Base-by-base conservation (phyloP, 495 filamentous ascomycete species). In the Lophiostoma macrostomum region DNA sequence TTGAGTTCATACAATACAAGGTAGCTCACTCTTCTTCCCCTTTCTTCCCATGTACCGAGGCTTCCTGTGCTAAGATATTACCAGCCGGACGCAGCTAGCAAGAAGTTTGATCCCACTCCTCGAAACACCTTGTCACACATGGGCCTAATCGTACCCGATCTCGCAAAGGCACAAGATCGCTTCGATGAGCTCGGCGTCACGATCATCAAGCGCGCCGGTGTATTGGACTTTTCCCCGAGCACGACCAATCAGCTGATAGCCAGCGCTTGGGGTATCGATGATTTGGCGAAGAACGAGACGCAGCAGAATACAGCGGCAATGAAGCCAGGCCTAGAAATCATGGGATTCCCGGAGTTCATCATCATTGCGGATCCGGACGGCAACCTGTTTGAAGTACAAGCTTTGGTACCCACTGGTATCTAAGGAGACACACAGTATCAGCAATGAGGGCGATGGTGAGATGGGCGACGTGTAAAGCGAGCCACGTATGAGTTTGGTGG, bases 331-430 rank as follows among this genome's bases (percentile, higher is more conserved):
- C 37, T 60, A 23, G 44, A 39, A n/a, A 11, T 60, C 12, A 58
- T 63, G 38, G 53, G 61, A 4, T 38, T 61, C 28, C 43, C 61
- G 36, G 41, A 25, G 4, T 61, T 68, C 35, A 35, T 65, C 34
- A 28, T 69, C 36, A 30, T 63, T 34, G 38, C 53, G 29, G 67
- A 68, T 46, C 67, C 63, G 13, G 67, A 68, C 56, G 68, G 63
- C 8, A 65, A 69, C 49, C 30, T 69, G 56, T 32, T 71, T 22
- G 67, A 69, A 47, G 61, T 70, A 16, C 53, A 64, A 50, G 2
- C 16, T 16, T 28, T 49, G 6, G 45, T 49, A 2, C 30, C 45
- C 8, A 27, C 48, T 24, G 31, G 14, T 11, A 23, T 49, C 18
- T 38, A 49, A 18, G 27, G 22, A n/a, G 5, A 41, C 4, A 22